phyloP scores from a whole-genome alignment of 306 rosid species.

The Parietaria judaica region DNA sequence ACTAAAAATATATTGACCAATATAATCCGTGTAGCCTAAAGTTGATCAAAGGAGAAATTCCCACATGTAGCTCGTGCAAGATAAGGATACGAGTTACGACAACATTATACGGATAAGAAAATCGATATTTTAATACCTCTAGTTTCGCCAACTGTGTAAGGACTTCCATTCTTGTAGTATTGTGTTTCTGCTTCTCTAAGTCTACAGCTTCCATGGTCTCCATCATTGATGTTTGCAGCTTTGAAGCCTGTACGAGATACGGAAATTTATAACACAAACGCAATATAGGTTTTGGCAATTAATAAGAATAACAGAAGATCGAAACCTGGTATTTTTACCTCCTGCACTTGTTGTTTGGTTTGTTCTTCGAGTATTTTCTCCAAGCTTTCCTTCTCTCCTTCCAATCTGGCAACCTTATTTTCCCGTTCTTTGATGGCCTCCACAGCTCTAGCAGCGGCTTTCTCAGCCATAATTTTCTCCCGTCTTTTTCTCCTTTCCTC shows the following conservation, averaged over 20 bases:
- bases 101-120: not conserved
- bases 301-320: constrained; percentile 4
- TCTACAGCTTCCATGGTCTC: constrained; percentile 98
- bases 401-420: constrained; percentile 83
- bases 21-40: constrained; percentile 18
- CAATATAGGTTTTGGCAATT: not conserved
- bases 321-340: constrained; percentile 41
- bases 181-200: constrained; percentile 87
- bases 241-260: constrained; percentile 49
- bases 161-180: constrained; percentile 87
- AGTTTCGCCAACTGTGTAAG: constrained; percentile 66
- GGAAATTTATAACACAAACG: constrained; percentile 5
- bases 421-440: constrained; percentile 78
- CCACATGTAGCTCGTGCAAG: not conserved
- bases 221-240: constrained; percentile 78
- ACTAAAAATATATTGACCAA: constrained; percentile 22
- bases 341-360: constrained; percentile 83
- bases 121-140: constrained; percentile 47
- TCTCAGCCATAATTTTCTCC: constrained; percentile 74
- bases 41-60: constrained; percentile 6
- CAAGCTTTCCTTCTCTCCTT: constrained; percentile 92
- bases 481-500: constrained; percentile 70
- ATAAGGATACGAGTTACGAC: not conserved
- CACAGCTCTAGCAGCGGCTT: constrained; percentile 74
- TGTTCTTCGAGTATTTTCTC: constrained; percentile 89